Conservation (phyloP, 768 basidiomycete genomes). For the Panaeolus papilionaceus region DNA sequence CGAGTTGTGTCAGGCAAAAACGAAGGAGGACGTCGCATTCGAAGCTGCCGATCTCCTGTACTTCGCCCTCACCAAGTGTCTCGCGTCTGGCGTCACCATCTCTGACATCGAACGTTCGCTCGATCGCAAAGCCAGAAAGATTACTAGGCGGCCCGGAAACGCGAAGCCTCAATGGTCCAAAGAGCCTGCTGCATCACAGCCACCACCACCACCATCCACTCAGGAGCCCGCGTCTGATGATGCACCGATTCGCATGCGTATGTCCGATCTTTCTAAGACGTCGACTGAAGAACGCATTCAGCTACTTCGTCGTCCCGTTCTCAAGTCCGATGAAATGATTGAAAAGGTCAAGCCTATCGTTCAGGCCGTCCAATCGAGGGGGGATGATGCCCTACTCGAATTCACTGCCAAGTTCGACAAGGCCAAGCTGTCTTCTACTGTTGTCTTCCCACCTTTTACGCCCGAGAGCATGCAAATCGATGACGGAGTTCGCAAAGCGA, state of each 20-base stretch:
- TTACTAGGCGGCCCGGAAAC: conserved; percentile 88
- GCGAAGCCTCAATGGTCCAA: conserved; percentile 84
- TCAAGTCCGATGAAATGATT: conserved; percentile 90
- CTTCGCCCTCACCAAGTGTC: conserved; percentile 87
- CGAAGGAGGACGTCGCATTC: conserved; percentile 85
- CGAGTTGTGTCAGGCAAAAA: conserved; percentile 87
- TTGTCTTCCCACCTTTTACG: conserved; percentile 82
- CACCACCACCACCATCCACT: conserved; percentile 30
- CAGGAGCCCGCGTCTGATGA: conserved; percentile 25
- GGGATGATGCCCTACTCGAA: conserved; percentile 87
- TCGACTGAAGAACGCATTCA: conserved; percentile 61
- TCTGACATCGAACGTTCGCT: conserved; percentile 85
- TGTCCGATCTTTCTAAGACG: conserved; percentile 59
- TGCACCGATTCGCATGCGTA: conserved; percentile 77
- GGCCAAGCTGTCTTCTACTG: conserved; percentile 68
- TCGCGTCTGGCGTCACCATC: conserved; percentile 81
- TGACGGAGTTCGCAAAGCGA: conserved; percentile 74
- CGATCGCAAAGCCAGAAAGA: conserved; percentile 84
- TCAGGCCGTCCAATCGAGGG: conserved; percentile 79
- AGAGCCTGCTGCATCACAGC: conserved; percentile 17
- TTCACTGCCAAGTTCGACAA: conserved; percentile 95
- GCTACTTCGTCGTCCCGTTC: conserved; percentile 88
- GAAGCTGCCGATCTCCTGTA: conserved; percentile 96
- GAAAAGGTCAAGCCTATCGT: conserved; percentile 94
- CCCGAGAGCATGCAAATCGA: conserved; percentile 66